These are phyloP conservation scores for Magnolia kwangsiensis DNA, from an alignment of 164 flowering plant species.

Conservation along the genomic window DNA sequence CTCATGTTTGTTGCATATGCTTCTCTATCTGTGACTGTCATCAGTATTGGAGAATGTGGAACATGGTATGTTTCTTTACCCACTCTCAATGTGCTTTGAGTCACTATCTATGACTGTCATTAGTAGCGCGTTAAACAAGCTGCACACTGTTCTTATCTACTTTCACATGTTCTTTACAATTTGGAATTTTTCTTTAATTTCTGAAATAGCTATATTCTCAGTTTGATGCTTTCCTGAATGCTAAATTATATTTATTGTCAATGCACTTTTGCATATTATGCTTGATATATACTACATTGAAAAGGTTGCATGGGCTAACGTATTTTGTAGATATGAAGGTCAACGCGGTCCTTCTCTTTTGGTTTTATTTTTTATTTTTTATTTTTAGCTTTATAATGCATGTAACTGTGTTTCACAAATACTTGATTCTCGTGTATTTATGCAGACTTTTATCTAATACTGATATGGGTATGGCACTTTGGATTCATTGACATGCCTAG, in stretches of 20 bases:
- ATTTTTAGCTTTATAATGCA: no score
- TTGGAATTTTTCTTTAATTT: neutral
- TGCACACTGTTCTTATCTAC: neutral
- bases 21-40: slow-evolving; percentile 20
- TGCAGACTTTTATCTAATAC: no score
- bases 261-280: no score
- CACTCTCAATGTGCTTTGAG: neutral
- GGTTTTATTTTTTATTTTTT: no score
- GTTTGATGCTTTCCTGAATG: neutral
- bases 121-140: neutral
- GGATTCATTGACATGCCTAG: no score
- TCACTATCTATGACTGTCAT: neutral
- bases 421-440: no score
- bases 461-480: no score
- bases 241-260: neutral
- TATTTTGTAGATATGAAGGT: no score
- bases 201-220: neutral
- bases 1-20: slow-evolving; percentile 13
- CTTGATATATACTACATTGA: no score
- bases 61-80: slow-evolving; percentile 66
- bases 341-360: no score
- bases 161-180: neutral
- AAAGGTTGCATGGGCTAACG: no score
- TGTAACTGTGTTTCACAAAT: no score
- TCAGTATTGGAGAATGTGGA: slow-evolving; percentile 99